Percentiles rank a stretch among this genome's conserved stretches.
Evolutionary conservation across 2,329 filamentous ascomycete genomes (phyloP).

Genomic region (Pseudogymnoascus verrucosus): DNA sequence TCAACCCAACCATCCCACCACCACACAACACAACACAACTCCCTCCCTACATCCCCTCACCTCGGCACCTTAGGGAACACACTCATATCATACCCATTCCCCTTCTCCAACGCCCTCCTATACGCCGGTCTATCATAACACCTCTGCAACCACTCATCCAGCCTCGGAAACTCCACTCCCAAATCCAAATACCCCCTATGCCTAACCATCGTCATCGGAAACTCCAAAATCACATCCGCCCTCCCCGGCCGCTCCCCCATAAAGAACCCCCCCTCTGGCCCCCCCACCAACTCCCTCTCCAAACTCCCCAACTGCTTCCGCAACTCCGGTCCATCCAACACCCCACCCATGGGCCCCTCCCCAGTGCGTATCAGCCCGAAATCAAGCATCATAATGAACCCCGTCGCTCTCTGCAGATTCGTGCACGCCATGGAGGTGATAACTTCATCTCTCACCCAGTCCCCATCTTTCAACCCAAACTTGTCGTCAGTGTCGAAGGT

Average conservation of each 20-base stretch:
- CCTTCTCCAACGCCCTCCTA: constrained; percentile 27
- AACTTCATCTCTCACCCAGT: constrained; percentile 26
- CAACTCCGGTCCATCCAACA: constrained; percentile 18
- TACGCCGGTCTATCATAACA: constrained; percentile 25
- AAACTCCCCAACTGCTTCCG: constrained; percentile 18
- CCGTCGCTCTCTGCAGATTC: constrained; percentile 19
- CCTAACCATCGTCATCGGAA: constrained; percentile 27
- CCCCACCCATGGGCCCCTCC: constrained; percentile 15
- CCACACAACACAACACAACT: not conserved
- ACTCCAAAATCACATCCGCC: constrained; percentile 30
- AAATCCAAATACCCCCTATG: constrained; percentile 26
- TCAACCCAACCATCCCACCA: not conserved
- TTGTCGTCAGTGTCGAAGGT: constrained; percentile 25
- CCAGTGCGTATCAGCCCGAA: constrained; percentile 15
- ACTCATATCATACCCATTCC: constrained; percentile 27
- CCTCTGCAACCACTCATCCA: constrained; percentile 27
- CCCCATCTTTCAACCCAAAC: constrained; percentile 19
- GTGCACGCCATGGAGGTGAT: constrained; percentile 24
- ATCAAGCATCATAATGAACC: constrained; percentile 23
- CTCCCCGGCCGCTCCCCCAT: constrained; percentile 27
- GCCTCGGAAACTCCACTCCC: constrained; percentile 26
- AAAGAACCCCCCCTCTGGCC: constrained; percentile 20
- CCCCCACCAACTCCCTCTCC: constrained; percentile 20
- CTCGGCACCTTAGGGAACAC: constrained; percentile 10
- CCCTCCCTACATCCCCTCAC: not conserved